Conservation (phyloP, 2,329 filamentous ascomycete species). For the Penicillium hesseltinei region DNA sequence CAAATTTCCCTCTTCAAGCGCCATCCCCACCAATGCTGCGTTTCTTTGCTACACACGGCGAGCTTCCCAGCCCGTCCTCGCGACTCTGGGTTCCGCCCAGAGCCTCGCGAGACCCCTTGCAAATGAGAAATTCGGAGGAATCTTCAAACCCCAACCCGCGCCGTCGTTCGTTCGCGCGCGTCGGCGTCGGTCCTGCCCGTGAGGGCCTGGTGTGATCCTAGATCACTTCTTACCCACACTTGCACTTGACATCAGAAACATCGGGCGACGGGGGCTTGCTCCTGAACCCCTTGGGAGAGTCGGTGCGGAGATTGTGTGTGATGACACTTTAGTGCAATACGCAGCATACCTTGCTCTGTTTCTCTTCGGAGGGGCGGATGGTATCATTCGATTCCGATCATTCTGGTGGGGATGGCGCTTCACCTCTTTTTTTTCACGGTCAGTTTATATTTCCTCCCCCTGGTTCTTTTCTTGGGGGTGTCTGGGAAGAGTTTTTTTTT, state of each 20-base stretch:
- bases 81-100: constrained; percentile 8
- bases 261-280: constrained; percentile 58
- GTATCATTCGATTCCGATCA: constrained; percentile 92
- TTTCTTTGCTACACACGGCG: constrained; percentile 88
- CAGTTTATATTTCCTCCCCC: constrained; percentile 37
- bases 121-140: constrained; percentile 99
- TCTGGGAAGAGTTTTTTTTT: constrained; percentile 25
- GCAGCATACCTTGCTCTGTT: constrained; percentile 64
- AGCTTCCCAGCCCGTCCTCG: constrained; percentile 26
- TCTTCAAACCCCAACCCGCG: constrained; percentile 67
- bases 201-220: constrained; percentile 76
- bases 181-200: constrained; percentile 62
- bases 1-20: constrained; percentile 54
- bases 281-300: constrained; percentile 73
- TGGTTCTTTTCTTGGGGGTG: constrained; percentile 6
- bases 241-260: constrained; percentile 92
- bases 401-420: constrained; percentile 79
- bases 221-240: constrained; percentile 52
- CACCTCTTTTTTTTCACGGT: constrained; percentile 51
- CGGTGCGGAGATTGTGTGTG: constrained; percentile 90
- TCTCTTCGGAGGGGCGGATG: constrained; percentile 35
- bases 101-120: constrained; percentile 46
- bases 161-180: constrained; percentile 29
- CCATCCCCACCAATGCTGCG: constrained; percentile 87
- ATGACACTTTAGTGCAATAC: constrained; percentile 94